A percentile compares a stretch with the other conserved stretches of the same genome.
phyloP scores from a whole-genome alignment of 129 eudicot species.

The Centaurea solstitialis region DNA sequence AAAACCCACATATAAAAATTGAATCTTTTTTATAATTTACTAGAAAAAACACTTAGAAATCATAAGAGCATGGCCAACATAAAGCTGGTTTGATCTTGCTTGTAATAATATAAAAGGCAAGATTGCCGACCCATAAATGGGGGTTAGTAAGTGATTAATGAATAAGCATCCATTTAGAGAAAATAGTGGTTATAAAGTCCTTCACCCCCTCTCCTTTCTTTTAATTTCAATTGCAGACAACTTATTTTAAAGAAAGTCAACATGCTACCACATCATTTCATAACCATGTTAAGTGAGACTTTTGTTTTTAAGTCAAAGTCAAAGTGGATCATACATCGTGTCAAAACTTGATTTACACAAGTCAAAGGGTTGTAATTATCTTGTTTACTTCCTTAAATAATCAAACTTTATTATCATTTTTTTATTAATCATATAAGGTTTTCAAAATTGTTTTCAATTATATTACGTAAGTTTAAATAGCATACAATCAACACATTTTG shows the following conservation, averaged over 20 bases:
- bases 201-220: not conserved
- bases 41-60: too few relatives aligned
- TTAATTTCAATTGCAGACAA: not conserved
- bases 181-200: slow-evolving; percentile 2
- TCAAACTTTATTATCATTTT: too few relatives aligned
- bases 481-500: too few relatives aligned
- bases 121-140: slow-evolving; percentile 27
- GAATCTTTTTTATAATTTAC: not conserved
- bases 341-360: not conserved
- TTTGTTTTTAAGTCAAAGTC: slow-evolving; percentile 7
- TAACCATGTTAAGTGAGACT: slow-evolving; percentile 8
- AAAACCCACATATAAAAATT: not conserved
- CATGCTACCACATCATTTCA: slow-evolving; percentile 12
- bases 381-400: not conserved
- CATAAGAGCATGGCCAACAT: not conserved
- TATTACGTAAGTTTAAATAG: too few relatives aligned
- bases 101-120: not conserved
- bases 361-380: slow-evolving; percentile 28
- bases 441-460: too few relatives aligned
- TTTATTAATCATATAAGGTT: too few relatives aligned
- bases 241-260: slow-evolving; percentile 19
- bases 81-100: not conserved
- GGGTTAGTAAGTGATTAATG: slow-evolving; percentile 36
- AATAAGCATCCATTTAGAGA: slow-evolving; percentile 43
- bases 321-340: slow-evolving; percentile 19